These are phyloP conservation scores for Arctium minus DNA, from an alignment of 129 eudicot genomes.

Conservation along the genomic window DNA sequence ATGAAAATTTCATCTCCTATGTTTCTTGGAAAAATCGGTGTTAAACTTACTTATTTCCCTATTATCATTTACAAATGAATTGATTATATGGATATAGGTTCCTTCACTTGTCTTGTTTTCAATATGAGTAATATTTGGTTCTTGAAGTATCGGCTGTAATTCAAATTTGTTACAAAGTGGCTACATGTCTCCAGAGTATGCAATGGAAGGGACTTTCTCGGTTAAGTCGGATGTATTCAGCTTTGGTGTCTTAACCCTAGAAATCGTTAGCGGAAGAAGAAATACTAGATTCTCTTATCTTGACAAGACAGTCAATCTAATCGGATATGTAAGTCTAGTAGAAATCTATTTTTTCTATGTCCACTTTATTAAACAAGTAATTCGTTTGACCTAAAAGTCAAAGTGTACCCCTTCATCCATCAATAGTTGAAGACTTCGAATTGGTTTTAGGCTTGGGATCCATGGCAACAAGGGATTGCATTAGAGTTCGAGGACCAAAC, in stretches of 20 bases:
- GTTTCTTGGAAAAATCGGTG: too few species aligned
- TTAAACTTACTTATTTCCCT: too few species aligned
- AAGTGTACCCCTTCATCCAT: neutral
- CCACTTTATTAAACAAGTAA: neutral
- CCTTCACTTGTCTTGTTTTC: neutral
- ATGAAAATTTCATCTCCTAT: too few species aligned
- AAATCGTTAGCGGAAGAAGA: constrained; percentile 41
- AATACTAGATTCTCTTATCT: constrained; percentile 25
- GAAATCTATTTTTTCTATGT: neutral
- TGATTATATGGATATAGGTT: neutral
- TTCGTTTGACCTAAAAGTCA: neutral
- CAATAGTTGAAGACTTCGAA: neutral
- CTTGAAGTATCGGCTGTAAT: neutral
- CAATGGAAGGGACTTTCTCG: constrained; percentile 41
- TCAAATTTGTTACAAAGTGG: constrained; percentile 1
- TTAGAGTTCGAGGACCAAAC: neutral
- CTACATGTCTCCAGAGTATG: constrained; percentile 41
- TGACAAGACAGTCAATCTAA: constrained; percentile 34
- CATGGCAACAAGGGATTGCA: constrained; percentile 18
- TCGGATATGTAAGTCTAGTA: constrained; percentile 40
- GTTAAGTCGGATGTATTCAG: constrained; percentile 41
- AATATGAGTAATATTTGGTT: neutral
- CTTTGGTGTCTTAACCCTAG: constrained; percentile 36
- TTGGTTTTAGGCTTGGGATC: constrained; percentile 38
- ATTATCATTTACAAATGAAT: neutral